Evolutionary conservation across 495 filamentous ascomycete genomes (phyloP).

Genomic region (Xylaria intraflava): DNA sequence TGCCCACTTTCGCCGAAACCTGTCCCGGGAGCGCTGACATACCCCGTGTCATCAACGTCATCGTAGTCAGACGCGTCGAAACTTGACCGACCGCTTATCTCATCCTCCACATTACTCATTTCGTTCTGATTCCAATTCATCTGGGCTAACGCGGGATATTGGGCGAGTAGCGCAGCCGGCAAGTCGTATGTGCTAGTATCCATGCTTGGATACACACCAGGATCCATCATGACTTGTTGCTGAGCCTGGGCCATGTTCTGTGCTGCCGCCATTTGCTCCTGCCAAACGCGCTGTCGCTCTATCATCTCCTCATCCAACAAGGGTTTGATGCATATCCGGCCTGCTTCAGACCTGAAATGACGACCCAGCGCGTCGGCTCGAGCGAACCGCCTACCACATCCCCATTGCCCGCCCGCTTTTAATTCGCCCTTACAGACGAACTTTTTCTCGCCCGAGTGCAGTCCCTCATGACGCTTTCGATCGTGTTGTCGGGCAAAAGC

Average conservation of each 20-base stretch:
- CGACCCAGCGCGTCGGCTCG: slow-evolving; percentile 91
- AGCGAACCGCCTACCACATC: slow-evolving; percentile 87
- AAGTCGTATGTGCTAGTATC: slow-evolving; percentile 59
- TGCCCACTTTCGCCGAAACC: slow-evolving; percentile 44
- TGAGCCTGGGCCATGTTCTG: slow-evolving; percentile 44
- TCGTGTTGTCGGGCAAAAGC: slow-evolving; percentile 94
- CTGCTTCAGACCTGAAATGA: slow-evolving; percentile 96
- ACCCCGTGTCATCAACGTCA: slow-evolving; percentile 53
- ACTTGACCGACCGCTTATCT: slow-evolving; percentile 74
- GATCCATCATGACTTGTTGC: slow-evolving; percentile 45
- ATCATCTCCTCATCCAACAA: slow-evolving; percentile 82
- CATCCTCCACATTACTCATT: slow-evolving; percentile 60
- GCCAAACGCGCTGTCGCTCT: slow-evolving; percentile 61
- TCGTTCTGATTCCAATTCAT: slow-evolving; percentile 66
- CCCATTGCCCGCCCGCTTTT: slow-evolving; percentile 76
- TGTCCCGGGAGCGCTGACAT: slow-evolving; percentile 48
- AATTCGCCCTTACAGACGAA: slow-evolving; percentile 93
- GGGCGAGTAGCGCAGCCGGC: slow-evolving; percentile 78
- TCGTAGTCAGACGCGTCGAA: slow-evolving; percentile 82
- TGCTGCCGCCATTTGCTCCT: slow-evolving; percentile 46
- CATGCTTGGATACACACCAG: slow-evolving; percentile 41
- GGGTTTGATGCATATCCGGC: slow-evolving; percentile 91
- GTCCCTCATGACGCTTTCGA: slow-evolving; percentile 82
- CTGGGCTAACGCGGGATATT: slow-evolving; percentile 83
- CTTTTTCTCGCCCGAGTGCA: slow-evolving; percentile 92